These are phyloP conservation scores for Hemisphaericaspora lyxosophila DNA, from an alignment of 1,139 yeast genomes.

Conservation along the genomic window DNA sequence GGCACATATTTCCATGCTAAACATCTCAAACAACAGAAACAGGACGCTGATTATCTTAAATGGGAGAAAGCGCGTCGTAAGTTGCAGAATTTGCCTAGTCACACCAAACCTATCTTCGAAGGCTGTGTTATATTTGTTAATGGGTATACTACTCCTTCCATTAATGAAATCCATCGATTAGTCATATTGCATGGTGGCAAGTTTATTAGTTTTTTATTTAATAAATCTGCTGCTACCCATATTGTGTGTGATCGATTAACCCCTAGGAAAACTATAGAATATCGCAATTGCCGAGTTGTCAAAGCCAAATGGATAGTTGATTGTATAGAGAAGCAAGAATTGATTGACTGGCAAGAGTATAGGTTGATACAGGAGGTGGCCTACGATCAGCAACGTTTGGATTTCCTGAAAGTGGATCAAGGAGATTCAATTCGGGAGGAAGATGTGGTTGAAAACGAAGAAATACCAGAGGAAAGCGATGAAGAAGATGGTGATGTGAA, in stretches of 20 bases:
- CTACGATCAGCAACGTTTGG: slow-evolving; percentile 49
- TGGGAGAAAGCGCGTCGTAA: slow-evolving; percentile 48
- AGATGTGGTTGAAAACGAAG: slow-evolving; percentile 1
- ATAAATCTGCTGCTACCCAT: slow-evolving; percentile 78
- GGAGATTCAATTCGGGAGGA: slow-evolving; percentile 5
- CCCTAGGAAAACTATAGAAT: slow-evolving; percentile 68
- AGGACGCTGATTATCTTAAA: slow-evolving; percentile 53
- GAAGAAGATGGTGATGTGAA: slow-evolving; percentile 11
- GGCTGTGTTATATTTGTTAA: slow-evolving; percentile 73
- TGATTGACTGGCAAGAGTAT: slow-evolving; percentile 71
- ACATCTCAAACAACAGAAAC: slow-evolving; percentile 62
- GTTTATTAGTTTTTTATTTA: slow-evolving; percentile 64
- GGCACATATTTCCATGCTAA: slow-evolving; percentile 69
- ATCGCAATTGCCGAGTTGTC: slow-evolving; percentile 69
- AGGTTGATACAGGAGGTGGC: slow-evolving; percentile 52
- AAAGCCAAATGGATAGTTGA: slow-evolving; percentile 81
- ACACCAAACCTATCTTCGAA: slow-evolving; percentile 47
- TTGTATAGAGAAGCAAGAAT: slow-evolving; percentile 45
- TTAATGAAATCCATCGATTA: slow-evolving; percentile 66
- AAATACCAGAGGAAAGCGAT: slow-evolving; percentile 4
- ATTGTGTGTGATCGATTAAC: slow-evolving; percentile 79
- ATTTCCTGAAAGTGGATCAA: slow-evolving; percentile 14
- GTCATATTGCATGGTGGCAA: slow-evolving; percentile 80
- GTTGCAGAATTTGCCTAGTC: slow-evolving; percentile 19
- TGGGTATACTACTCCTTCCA: slow-evolving; percentile 82